Conservation (phyloP, 2,329 filamentous ascomycete species). For the Alternaria arbusti region DNA sequence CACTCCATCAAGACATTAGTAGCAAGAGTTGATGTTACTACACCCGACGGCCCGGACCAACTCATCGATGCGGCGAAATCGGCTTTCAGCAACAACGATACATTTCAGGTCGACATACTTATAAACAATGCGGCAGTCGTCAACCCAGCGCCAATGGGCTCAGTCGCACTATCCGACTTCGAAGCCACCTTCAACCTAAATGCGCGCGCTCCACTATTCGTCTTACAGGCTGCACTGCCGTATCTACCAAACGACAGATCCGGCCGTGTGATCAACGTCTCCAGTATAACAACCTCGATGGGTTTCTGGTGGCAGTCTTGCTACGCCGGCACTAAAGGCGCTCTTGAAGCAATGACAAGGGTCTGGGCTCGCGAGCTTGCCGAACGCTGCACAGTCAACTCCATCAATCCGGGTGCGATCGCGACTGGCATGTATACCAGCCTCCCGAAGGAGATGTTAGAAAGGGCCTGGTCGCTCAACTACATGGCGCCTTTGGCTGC, state of each 20-base stretch:
- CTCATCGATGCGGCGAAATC: background rate
- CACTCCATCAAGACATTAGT: background rate
- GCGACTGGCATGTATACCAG: constrained; percentile 61
- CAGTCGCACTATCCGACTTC: constrained; percentile 18
- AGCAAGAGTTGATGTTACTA: background rate
- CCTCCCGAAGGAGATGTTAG: constrained; percentile 66
- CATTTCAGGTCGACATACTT: background rate
- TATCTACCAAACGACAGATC: constrained; percentile 71
- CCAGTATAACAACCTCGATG: constrained; percentile 59
- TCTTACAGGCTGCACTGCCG: constrained; percentile 72
- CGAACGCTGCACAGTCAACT: constrained; percentile 66
- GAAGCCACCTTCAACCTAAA: constrained; percentile 69
- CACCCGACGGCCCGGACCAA: background rate
- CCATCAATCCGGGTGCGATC: constrained; percentile 67
- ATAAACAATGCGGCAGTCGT: background rate
- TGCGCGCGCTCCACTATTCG: constrained; percentile 57
- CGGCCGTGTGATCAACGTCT: constrained; percentile 66
- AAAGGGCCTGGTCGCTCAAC: constrained; percentile 62
- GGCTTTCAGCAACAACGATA: background rate
- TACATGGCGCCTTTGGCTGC: constrained; percentile 68
- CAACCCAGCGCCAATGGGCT: background rate
- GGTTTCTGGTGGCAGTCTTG: constrained; percentile 63
- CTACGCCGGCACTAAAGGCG: constrained; percentile 68
- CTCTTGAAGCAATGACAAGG: constrained; percentile 68
- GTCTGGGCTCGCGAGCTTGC: constrained; percentile 66